phyloP scores from a whole-genome alignment of 1,284 basidiomycete genomes.

The Ganoderma lucidum region DNA sequence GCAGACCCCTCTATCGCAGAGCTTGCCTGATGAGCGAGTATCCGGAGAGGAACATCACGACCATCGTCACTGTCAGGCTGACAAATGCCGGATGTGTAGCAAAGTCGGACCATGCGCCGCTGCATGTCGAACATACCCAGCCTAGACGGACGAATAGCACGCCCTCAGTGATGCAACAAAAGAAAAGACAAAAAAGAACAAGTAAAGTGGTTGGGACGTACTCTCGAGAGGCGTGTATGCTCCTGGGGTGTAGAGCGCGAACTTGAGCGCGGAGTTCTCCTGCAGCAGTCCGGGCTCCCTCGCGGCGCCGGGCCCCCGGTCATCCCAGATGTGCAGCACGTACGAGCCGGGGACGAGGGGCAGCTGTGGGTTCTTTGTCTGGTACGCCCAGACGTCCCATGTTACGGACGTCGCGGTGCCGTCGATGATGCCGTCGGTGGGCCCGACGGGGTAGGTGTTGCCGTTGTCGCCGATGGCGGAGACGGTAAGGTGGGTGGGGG shows the following conservation, averaged over 20 bases:
- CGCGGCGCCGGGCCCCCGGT: conserved; percentile 71
- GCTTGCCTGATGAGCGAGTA: conserved; percentile 63
- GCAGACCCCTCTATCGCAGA: conserved; percentile 26
- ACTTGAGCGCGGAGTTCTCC: conserved; percentile 76
- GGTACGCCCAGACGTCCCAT: conserved; percentile 86
- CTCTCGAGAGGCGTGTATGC: conserved; percentile 76
- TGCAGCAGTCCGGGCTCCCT: conserved; percentile 71
- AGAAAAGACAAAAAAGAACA: conserved; percentile 31
- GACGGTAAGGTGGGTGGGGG: conserved; percentile 80
- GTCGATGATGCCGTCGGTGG: conserved; percentile 75
- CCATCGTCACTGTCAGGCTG: conserved; percentile 69
- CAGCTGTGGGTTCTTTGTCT: conserved; percentile 67
- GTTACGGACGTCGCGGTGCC: conserved; percentile 75
- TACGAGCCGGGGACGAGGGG: conserved; percentile 81
- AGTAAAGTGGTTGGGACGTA: conserved; percentile 49
- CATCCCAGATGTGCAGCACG: conserved; percentile 82
- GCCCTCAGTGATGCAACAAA: conserved; percentile 9
- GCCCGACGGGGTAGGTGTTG: conserved; percentile 89
- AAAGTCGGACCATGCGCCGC: conserved; percentile 55
- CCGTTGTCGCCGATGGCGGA: conserved; percentile 86
- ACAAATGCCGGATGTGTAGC: conserved; percentile 70
- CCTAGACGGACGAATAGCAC: conserved; percentile 49
- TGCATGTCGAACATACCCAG: conserved; percentile 82
- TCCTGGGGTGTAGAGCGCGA: conserved; percentile 88
- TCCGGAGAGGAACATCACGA: conserved; percentile 80